Conservation (phyloP, 2,329 filamentous ascomycete genomes). For the Verticillium longisporum region DNA sequence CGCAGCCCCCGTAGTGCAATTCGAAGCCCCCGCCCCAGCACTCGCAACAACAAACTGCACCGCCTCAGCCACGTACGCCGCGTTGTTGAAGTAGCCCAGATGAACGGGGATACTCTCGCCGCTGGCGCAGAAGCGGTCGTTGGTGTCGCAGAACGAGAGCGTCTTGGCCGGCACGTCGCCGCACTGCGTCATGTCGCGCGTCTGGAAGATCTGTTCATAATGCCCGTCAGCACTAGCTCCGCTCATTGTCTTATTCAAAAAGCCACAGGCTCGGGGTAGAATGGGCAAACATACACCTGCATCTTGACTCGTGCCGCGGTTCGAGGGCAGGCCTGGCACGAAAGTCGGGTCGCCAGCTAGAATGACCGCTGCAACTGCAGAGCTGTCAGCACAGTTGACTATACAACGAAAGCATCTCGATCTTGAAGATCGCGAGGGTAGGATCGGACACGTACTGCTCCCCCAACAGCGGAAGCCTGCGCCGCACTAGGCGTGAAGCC, state of each 20-base stretch:
- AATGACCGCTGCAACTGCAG: conserved; percentile 30
- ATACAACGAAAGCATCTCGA: conserved; percentile 3
- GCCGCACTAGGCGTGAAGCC: not conserved
- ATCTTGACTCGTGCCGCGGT: conserved; percentile 26
- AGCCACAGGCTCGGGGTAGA: not conserved
- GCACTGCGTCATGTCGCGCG: conserved; percentile 25
- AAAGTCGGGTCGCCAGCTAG: conserved; percentile 35
- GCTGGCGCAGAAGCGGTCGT: conserved; percentile 31
- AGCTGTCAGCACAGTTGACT: not conserved
- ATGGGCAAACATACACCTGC: conserved; percentile 25
- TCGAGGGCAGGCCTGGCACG: conserved; percentile 25
- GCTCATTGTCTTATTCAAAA: too few species aligned
- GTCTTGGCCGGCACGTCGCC: conserved; percentile 26
- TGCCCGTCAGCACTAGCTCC: conserved; percentile 2
- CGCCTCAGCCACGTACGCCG: not conserved
- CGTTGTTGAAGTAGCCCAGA: conserved; percentile 23
- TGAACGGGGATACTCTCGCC: conserved; percentile 23
- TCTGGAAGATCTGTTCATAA: conserved; percentile 24
- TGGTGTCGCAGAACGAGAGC: conserved; percentile 32
- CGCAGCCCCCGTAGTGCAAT: not conserved
- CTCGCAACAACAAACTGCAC: not conserved
- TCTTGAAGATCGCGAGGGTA: too few species aligned
- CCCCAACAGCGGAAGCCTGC: conserved; percentile 13
- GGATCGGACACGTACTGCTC: conserved; percentile 5
- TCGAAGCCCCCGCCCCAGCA: not conserved